Conservation (phyloP, 371 early-diverging fungal genomes). For the Syncephalis plumigaleata region DNA sequence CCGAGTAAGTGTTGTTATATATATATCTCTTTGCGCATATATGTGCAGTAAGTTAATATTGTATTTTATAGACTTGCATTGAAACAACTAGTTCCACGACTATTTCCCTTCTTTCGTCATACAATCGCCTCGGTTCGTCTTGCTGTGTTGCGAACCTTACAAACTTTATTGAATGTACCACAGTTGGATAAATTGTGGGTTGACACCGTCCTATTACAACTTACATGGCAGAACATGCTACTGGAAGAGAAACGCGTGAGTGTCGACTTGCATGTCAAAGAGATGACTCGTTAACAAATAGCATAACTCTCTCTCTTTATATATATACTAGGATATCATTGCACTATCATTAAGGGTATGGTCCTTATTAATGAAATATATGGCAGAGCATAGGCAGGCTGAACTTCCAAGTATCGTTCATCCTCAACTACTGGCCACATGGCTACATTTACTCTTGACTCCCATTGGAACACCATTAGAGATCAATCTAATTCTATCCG, state of each 20-base stretch:
- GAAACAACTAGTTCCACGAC: conserved; percentile 51
- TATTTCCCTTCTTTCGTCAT: conserved; percentile 89
- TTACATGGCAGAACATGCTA: conserved; percentile 79
- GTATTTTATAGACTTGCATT: conserved; percentile 18
- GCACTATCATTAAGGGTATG: conserved; percentile 50
- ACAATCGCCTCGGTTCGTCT: conserved; percentile 71
- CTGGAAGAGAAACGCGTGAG: conserved; percentile 46
- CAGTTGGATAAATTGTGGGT: conserved; percentile 51
- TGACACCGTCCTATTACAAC: conserved; percentile 47
- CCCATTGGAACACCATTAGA: conserved; percentile 71
- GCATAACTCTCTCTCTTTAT: conserved; percentile 8
- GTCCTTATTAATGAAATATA: conserved; percentile 26
- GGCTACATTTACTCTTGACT: conserved; percentile 32
- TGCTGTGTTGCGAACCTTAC: conserved; percentile 66
- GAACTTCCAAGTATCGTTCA: conserved; percentile 6
- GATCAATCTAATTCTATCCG: conserved; percentile 31
- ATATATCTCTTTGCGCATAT: too few relatives aligned
- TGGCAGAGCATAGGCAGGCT: conserved; percentile 1
- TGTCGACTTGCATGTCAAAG: not conserved
- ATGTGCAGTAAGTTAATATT: too few relatives aligned
- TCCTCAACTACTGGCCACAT: conserved; percentile 7
- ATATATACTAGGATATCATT: conserved; percentile 48
- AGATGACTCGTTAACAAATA: not conserved
- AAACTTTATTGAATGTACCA: conserved; percentile 50
- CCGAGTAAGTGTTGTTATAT: conserved; percentile 6